Percentiles rank a stretch among this genome's conserved stretches.
These are phyloP conservation scores for barley (Hordeum vulgare) DNA, from an alignment of 176 grass and related monocot species.

Conservation along the genomic window DNA sequence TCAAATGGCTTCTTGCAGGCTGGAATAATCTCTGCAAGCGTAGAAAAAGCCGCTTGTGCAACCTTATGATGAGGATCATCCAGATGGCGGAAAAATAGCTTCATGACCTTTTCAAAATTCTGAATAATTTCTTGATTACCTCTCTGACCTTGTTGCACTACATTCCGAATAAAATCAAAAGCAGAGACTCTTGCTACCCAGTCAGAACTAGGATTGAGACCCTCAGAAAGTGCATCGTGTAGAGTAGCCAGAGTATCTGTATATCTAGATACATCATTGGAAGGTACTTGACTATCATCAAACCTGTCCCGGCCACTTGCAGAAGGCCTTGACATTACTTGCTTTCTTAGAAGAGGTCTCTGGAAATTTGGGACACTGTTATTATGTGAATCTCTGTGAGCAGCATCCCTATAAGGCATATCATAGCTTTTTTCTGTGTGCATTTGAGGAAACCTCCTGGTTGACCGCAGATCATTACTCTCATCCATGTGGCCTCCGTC, in stretches of 20 bases:
- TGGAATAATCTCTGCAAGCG: slow-evolving; percentile 95
- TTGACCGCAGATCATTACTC: slow-evolving; percentile 40
- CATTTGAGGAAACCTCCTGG: slow-evolving; percentile 57
- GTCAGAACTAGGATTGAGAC: slow-evolving; percentile 90
- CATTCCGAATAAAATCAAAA: slow-evolving; percentile 86
- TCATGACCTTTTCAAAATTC: slow-evolving; percentile 99
- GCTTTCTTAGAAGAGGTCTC: slow-evolving; percentile 94
- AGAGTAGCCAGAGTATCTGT: slow-evolving; percentile 71
- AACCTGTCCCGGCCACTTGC: slow-evolving; percentile 62
- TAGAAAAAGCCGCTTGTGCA: slow-evolving; percentile 75
- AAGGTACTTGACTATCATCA: slow-evolving; percentile 60
- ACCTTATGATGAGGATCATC: slow-evolving; percentile 99
- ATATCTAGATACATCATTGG: slow-evolving; percentile 61
- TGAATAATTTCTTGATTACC: slow-evolving; percentile 85
- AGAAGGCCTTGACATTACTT: slow-evolving; percentile 76
- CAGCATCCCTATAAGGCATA: slow-evolving; percentile 57
- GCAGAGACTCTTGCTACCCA: slow-evolving; percentile 87
- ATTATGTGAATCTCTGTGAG: slow-evolving; percentile 64
- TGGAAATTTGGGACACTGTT: slow-evolving; percentile 91
- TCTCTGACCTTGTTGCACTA: slow-evolving; percentile 78
- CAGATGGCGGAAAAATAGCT: slow-evolving; percentile 91
- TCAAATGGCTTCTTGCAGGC: slow-evolving; percentile 88
- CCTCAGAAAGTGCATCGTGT: slow-evolving; percentile 85
- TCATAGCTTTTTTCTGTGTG: slow-evolving; percentile 65
- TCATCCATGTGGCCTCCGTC: slow-evolving; percentile 54